Evolutionary conservation across 805 yeast genomes (phyloP).

Genomic region (Yarrowia bubula): DNA sequence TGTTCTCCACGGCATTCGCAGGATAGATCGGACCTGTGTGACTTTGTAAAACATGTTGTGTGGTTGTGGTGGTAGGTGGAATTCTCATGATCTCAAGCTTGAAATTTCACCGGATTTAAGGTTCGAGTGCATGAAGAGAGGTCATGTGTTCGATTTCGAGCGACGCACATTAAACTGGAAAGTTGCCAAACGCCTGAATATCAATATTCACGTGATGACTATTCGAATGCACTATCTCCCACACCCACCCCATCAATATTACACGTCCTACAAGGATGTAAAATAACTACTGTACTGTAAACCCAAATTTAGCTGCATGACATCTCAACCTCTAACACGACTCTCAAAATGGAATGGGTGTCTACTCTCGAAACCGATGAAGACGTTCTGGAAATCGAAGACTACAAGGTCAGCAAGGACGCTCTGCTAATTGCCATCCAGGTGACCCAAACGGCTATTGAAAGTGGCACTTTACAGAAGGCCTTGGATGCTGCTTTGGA

Average conservation of each 20-base stretch:
- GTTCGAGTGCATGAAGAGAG: background rate
- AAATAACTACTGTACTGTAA: too few species aligned
- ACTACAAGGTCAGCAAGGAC: constrained; percentile 35
- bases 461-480: constrained; percentile 29
- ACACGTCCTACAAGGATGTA: too few species aligned
- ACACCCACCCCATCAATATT: background rate
- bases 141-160: constrained; percentile 1
- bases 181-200: background rate
- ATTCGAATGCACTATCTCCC: too few species aligned
- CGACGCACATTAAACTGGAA: too few species aligned
- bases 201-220: too few species aligned
- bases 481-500: constrained; percentile 54
- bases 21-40: constrained; percentile 75
- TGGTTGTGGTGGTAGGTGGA: background rate
- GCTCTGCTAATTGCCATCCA: constrained; percentile 42
- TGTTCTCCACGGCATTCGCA: constrained; percentile 73
- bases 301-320: constrained; percentile 6
- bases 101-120: constrained; percentile 2
- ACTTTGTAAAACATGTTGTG: constrained; percentile 53
- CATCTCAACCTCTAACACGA: background rate
- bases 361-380: constrained; percentile 9
- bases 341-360: constrained; percentile 13
- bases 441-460: constrained; percentile 33
- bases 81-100: background rate
- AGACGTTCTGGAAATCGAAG: constrained; percentile 28